These are phyloP conservation scores for Mycena floridula DNA, from an alignment of 768 basidiomycete genomes.

Conservation along the genomic window DNA sequence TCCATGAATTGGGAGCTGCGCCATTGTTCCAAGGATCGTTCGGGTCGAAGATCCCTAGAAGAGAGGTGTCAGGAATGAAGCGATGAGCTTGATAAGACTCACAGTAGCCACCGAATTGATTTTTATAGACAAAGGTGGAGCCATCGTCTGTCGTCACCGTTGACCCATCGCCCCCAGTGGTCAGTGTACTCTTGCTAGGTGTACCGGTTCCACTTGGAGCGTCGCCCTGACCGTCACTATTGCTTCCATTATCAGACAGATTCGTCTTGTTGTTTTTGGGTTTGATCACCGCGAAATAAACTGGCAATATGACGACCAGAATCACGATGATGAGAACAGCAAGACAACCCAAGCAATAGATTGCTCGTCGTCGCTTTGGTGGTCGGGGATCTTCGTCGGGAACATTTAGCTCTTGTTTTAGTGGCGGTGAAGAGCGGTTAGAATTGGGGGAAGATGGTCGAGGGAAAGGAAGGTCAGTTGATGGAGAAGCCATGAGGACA, in stretches of 20 bases:
- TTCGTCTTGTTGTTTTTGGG: conserved; percentile 16
- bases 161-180: conserved; percentile 47
- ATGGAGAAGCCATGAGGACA: too few relatives aligned
- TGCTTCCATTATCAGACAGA: conserved; percentile 2
- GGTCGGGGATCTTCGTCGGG: too few relatives aligned
- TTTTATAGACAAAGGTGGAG: conserved; percentile 49
- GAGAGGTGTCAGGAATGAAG: neutral
- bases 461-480: too few relatives aligned
- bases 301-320: conserved; percentile 37
- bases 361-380: too few relatives aligned
- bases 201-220: neutral
- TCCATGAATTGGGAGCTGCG: conserved; percentile 67
- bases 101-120: conserved; percentile 53
- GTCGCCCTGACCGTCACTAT: neutral
- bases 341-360: too few relatives aligned
- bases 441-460: too few relatives aligned
- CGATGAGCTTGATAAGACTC: conserved; percentile 9
- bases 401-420: too few relatives aligned
- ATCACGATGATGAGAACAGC: conserved; percentile 26
- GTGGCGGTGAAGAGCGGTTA: too few relatives aligned
- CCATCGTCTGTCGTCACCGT: conserved; percentile 46
- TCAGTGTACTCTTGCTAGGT: conserved; percentile 10
- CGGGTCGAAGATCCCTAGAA: conserved; percentile 54
- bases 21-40: conserved; percentile 61
- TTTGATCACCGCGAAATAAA: conserved; percentile 41